A percentile compares a stretch with the other conserved stretches of the same genome.
Evolutionary conservation across 2,329 filamentous ascomycete genomes (phyloP).

Genomic region (Tolypocladium endophyticum): DNA sequence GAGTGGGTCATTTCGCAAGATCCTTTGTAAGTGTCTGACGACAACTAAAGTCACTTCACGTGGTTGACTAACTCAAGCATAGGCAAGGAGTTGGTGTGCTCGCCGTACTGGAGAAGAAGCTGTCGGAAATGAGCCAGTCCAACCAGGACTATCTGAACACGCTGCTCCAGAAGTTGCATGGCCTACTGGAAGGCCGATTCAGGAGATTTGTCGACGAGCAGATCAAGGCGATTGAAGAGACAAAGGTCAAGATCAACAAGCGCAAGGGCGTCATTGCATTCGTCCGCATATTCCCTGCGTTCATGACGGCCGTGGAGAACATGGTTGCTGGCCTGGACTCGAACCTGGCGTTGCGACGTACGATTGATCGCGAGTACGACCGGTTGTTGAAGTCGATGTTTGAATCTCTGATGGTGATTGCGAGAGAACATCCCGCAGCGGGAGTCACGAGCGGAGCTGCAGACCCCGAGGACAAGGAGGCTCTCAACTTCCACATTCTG

Average conservation of each 20-base stretch:
- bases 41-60: neutral
- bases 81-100: conserved; percentile 87
- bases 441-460: conserved; percentile 31
- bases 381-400: conserved; percentile 93
- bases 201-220: conserved; percentile 89
- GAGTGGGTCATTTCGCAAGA: conserved; percentile 76
- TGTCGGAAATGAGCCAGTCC: conserved; percentile 71
- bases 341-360: conserved; percentile 56
- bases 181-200: conserved; percentile 64
- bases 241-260: conserved; percentile 98
- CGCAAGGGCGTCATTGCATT: conserved; percentile 93
- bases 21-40: conserved; percentile 56
- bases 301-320: conserved; percentile 73
- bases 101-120: conserved; percentile 67
- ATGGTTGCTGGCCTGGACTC: conserved; percentile 56
- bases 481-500: conserved; percentile 92
- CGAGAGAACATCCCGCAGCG: conserved; percentile 53
- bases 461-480: conserved; percentile 82
- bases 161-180: conserved; percentile 69
- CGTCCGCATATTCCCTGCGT: conserved; percentile 85
- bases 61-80: conserved; percentile 6
- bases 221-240: conserved; percentile 91
- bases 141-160: conserved; percentile 87
- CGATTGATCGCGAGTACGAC: conserved; percentile 78
- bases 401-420: conserved; percentile 91